Conservation (phyloP, 345 rosid species). For the Arabis alpina region DNA sequence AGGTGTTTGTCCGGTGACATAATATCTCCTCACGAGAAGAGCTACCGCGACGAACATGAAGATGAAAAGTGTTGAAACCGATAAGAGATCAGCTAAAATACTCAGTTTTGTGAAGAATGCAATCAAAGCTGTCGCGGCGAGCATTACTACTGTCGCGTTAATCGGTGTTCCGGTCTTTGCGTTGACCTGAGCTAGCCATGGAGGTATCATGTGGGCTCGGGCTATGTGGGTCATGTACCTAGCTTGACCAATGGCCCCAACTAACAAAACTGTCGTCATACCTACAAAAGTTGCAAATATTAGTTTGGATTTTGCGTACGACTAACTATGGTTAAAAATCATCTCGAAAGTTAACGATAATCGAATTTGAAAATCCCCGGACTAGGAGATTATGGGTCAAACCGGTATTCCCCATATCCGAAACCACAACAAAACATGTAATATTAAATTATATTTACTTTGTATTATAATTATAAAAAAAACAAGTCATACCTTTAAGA, state of each 20-base stretch:
- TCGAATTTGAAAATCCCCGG: no score
- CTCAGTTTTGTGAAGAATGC: conserved; percentile 76
- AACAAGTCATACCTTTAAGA: conserved; percentile 44
- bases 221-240: conserved; percentile 91
- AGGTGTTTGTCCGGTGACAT: conserved; percentile 59
- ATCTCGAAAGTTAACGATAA: no score
- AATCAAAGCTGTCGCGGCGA: conserved; percentile 55
- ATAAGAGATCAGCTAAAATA: conserved; percentile 63
- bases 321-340: no score
- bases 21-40: conserved; percentile 78
- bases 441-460: no score
- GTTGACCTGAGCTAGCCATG: conserved; percentile 72
- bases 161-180: conserved; percentile 73
- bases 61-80: conserved; percentile 76
- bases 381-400: no score
- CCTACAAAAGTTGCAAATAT: conserved; percentile 26
- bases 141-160: conserved; percentile 74
- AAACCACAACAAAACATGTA: no score
- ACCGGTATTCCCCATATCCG: no score
- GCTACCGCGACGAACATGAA: conserved; percentile 81
- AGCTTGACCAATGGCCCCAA: conserved; percentile 74
- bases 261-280: conserved; percentile 84
- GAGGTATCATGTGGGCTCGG: conserved; percentile 88
- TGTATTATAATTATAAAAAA: no score
- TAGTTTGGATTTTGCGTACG: not conserved